Conservation (phyloP, 176 grass and related monocot genomes). For the Saccharum spontaneum region DNA sequence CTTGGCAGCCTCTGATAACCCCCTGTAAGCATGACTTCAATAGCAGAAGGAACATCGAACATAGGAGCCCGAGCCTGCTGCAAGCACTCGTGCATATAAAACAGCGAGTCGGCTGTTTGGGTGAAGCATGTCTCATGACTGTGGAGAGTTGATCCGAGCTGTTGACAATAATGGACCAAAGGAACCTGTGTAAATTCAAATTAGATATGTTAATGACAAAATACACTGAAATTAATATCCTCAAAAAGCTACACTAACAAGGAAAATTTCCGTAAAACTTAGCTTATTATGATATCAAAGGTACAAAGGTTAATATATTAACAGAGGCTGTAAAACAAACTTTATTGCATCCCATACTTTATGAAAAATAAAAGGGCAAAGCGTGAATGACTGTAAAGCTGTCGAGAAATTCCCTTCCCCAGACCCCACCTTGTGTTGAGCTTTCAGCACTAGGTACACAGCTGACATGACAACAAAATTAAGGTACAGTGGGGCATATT, state of each 20-base stretch:
- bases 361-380: not conserved
- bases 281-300: not conserved
- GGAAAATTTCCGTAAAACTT: not conserved
- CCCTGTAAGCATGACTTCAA: conserved; percentile 84
- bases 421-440: not conserved
- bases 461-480: not conserved
- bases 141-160: conserved; percentile 84
- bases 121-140: conserved; percentile 94
- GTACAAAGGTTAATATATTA: not conserved
- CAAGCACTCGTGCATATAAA: conserved; percentile 78
- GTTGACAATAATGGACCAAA: conserved; percentile 91
- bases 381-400: not conserved
- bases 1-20: conserved; percentile 76
- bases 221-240: not conserved
- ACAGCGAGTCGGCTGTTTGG: conserved; percentile 91
- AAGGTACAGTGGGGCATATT: not conserved
- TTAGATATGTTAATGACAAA: conserved; percentile 16
- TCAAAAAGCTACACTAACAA: not conserved
- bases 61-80: conserved; percentile 81
- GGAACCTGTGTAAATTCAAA: conserved; percentile 61
- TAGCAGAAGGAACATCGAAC: conserved; percentile 96
- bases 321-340: not conserved
- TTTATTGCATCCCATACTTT: not conserved
- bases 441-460: not conserved
- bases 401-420: not conserved